Evolutionary conservation across 257 asterid genomes (phyloP).

Genomic region (Solanum paucissectum): DNA sequence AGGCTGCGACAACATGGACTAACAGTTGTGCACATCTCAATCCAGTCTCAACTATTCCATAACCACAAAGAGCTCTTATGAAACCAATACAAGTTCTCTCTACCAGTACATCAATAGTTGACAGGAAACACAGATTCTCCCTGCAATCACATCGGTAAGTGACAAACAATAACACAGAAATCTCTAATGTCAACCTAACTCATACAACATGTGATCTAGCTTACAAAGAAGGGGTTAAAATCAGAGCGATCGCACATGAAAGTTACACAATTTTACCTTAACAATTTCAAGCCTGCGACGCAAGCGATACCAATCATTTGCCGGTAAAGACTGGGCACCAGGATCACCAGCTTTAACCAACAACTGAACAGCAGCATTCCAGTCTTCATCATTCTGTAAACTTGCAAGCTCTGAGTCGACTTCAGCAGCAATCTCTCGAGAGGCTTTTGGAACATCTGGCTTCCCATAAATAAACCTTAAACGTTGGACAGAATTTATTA

Average conservation of each 20-base stretch:
- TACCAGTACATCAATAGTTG: background rate
- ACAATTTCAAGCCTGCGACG: constrained; percentile 92
- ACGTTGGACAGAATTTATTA: constrained; percentile 10
- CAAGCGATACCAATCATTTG: constrained; percentile 92
- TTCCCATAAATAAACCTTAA: constrained; percentile 90
- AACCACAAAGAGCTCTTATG: background rate
- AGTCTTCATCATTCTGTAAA: constrained; percentile 55
- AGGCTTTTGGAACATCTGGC: constrained; percentile 90
- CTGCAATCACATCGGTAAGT: background rate
- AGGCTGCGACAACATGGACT: background rate
- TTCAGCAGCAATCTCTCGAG: constrained; percentile 52
- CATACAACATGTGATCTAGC: background rate
- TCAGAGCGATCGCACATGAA: background rate
- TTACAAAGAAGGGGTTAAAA: background rate
- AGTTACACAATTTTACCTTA: constrained; percentile 33
- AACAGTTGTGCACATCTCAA: background rate
- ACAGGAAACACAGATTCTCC: background rate
- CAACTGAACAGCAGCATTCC: constrained; percentile 74
- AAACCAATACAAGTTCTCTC: background rate
- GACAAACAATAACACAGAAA: background rate
- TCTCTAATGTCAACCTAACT: background rate
- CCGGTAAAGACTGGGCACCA: constrained; percentile 50
- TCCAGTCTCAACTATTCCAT: background rate
- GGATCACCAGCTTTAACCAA: constrained; percentile 77
- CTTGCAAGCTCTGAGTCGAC: constrained; percentile 59